Base-by-base conservation (phyloP, 2,329 filamentous ascomycete species). In the Colletotrichum cuscutae region DNA sequence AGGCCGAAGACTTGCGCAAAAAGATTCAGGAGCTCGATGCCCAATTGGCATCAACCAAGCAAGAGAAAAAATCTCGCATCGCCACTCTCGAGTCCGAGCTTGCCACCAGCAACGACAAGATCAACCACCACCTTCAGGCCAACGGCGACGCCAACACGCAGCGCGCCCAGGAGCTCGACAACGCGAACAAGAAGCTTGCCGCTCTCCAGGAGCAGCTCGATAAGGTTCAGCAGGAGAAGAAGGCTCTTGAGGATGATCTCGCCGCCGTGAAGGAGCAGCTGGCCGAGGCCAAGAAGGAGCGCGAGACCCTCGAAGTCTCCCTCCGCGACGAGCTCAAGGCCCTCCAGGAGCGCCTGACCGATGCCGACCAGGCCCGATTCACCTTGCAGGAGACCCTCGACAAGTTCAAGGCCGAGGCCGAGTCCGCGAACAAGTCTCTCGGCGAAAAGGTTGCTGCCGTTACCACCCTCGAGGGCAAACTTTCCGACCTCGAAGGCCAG, bases 1-100 rank as follows among this genome's bases (percentile, higher is more conserved):
- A 85, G 74, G 81, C 79, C 53, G 82, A 84, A 7, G 77, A 80
- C 24, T 76, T 85, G 59, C 82, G 81, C 49, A 78, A 82, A 74
- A 84, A 82, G 80, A 79, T 85, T 71, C 77, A 80, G 70, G 78
- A 81, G 59, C 78, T 84, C 57, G 79, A 80, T 68, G 76, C 77
- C 30, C 76, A 81, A 68, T 75, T 78, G 30, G 77, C 79, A 37
- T 70, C 76, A 5, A 75, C 80, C 19, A 77, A 81, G 64, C 76
- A 80, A 49, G 81, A 84, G 66, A 79, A 63, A 71, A 77, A 82
- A 61, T 76, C 80, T 68, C 78, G 80, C 65, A 76, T 81, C 62
- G 76, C 79, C 66, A 78, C 81, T 74, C 80, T 84, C 63, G 77
- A 83, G 71, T 72, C 78, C 68, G 80, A 84, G 67, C 75, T 83